A percentile compares a stretch with the other conserved stretches of the same genome.
These are phyloP conservation scores for Pseudopyricularia javanii DNA, from an alignment of 2,329 filamentous ascomycete species.

Conservation along the genomic window DNA sequence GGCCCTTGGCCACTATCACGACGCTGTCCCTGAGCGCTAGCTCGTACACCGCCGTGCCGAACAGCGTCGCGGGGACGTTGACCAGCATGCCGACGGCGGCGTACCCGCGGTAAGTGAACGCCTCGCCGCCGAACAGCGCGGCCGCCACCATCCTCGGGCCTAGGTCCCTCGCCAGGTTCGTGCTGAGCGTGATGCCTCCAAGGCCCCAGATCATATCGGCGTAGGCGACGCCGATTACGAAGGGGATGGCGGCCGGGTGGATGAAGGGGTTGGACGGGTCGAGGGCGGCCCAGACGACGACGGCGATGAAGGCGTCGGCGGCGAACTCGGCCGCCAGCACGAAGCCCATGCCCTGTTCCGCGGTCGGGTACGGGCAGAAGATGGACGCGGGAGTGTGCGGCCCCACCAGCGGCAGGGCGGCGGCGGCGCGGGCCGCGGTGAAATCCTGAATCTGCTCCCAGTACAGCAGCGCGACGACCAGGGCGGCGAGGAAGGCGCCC, in stretches of 20 bases:
- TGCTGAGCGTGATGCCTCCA: conserved; percentile 38
- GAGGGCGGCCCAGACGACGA: conserved; percentile 44
- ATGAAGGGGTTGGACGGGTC: conserved; percentile 49
- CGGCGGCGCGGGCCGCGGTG: conserved; percentile 16
- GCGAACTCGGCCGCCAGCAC: conserved; percentile 48
- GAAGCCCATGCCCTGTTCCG: conserved; percentile 39
- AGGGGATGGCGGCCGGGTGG: conserved; percentile 30
- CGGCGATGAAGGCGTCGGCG: conserved; percentile 40
- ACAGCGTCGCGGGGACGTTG: conserved; percentile 43
- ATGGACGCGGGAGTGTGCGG: conserved; percentile 39
- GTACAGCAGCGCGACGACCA: conserved; percentile 44
- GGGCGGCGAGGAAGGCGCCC: conserved; percentile 40
- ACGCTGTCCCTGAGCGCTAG: conserved; percentile 39
- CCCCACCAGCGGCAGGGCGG: conserved; percentile 17
- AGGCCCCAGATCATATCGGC: conserved; percentile 43
- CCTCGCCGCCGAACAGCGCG: conserved; percentile 29
- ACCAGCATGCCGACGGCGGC: conserved; percentile 39
- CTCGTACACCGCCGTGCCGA: conserved; percentile 42
- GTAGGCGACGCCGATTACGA: conserved; percentile 43
- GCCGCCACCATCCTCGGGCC: conserved; percentile 46
- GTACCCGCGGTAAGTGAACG: conserved; percentile 9
- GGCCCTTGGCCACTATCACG: conserved; percentile 34
- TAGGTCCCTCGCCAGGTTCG: conserved; percentile 45
- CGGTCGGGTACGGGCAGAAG: conserved; percentile 38
- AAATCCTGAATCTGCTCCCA: conserved; percentile 29